Conservation (phyloP, 108 stramenopile genomes). For the Nitzschia sp. region DNA sequence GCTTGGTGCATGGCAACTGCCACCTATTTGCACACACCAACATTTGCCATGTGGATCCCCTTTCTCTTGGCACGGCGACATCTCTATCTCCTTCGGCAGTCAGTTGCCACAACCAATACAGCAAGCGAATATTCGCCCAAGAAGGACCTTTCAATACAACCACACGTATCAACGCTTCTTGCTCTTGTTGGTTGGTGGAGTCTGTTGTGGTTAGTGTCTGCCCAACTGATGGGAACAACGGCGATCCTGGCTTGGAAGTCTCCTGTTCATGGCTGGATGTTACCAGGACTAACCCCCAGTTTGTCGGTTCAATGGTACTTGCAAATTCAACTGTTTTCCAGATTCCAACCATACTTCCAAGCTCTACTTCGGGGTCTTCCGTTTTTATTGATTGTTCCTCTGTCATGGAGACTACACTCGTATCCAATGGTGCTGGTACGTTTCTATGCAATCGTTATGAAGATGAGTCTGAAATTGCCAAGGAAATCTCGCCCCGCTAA, state of each 20-base stretch:
- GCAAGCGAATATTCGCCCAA: too few relatives aligned
- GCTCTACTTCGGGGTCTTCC: constrained; percentile 51
- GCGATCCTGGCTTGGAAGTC: too few relatives aligned
- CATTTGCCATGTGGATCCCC: background rate
- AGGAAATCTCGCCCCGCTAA: too few relatives aligned
- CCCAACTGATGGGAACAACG: too few relatives aligned
- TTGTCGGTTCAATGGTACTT: constrained; percentile 83
- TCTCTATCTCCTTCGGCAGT: constrained; percentile 24
- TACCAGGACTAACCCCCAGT: constrained; percentile 34
- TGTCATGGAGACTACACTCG: constrained; percentile 53
- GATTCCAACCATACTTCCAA: constrained; percentile 68
- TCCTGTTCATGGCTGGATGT: too few relatives aligned
- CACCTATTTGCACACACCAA: constrained; percentile 4
- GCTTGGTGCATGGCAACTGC: constrained; percentile 9
- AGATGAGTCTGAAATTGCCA: background rate
- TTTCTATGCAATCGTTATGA: background rate
- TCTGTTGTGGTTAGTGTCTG: too few relatives aligned
- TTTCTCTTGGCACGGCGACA: constrained; percentile 54
- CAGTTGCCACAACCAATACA: too few relatives aligned
- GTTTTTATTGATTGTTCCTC: constrained; percentile 55
- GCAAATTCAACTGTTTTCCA: constrained; percentile 73
- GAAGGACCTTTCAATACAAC: too few relatives aligned
- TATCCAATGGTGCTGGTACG: constrained; percentile 71
- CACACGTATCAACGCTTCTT: too few relatives aligned
- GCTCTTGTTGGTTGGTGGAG: too few relatives aligned